Percentiles rank a stretch among this genome's conserved stretches.
Conservation (phyloP, 2,329 filamentous ascomycete species). For the Rugonectria rugulosa region DNA sequence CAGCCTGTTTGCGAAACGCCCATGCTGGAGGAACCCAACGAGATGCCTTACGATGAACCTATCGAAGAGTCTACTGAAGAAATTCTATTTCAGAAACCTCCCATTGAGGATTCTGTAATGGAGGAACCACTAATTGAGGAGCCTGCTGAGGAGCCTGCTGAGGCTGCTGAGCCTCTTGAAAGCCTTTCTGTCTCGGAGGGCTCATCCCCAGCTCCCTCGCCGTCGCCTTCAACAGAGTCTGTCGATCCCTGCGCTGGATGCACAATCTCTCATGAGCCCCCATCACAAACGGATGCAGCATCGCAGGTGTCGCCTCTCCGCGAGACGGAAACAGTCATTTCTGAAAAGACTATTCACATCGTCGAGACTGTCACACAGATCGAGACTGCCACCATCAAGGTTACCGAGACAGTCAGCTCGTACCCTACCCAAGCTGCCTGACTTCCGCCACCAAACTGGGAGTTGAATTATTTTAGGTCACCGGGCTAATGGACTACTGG, state of each 20-base stretch:
- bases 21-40: too few species aligned
- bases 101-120: too few species aligned
- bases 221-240: slow-evolving; percentile 8
- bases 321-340: slow-evolving; percentile 32
- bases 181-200: not conserved
- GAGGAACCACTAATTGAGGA: too few species aligned
- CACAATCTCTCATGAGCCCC: not conserved
- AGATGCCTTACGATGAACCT: too few species aligned
- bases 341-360: slow-evolving; percentile 40
- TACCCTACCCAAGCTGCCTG: slow-evolving; percentile 21
- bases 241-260: slow-evolving; percentile 36
- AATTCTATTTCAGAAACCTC: too few species aligned
- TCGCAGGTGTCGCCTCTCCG: slow-evolving; percentile 16
- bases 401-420: slow-evolving; percentile 37
- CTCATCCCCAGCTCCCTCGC: not conserved
- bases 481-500: too few species aligned
- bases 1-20: too few species aligned
- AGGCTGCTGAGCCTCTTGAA: too few species aligned
- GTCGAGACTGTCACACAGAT: slow-evolving; percentile 48
- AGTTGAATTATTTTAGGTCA: too few species aligned
- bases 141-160: too few species aligned
- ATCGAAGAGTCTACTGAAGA: too few species aligned
- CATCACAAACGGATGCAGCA: slow-evolving; percentile 4
- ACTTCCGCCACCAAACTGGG: too few species aligned
- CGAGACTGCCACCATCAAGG: slow-evolving; percentile 41